phyloP scores from a whole-genome alignment of 768 basidiomycete genomes.

The Nidula microcarpa region DNA sequence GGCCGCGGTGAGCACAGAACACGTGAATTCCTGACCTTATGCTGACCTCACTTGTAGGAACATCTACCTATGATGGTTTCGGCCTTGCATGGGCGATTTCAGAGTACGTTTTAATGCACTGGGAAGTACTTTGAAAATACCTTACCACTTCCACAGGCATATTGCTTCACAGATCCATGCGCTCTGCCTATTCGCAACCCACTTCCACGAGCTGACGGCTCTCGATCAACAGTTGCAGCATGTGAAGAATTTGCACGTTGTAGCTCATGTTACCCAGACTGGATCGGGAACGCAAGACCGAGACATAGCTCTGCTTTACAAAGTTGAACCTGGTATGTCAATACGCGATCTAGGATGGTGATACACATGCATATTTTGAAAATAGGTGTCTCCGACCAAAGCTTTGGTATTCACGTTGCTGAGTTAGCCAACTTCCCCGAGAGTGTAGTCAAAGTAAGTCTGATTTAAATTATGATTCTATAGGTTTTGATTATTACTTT shows the following conservation, averaged over 20 bases:
- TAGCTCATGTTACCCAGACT: constrained; percentile 85
- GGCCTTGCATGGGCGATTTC: constrained; percentile 99
- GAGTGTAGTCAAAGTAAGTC: constrained; percentile 79
- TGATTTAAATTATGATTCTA: background rate
- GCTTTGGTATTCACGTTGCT: constrained; percentile 98
- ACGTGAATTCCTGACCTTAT: too few species aligned
- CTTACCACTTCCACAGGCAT: constrained; percentile 47
- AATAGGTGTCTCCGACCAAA: constrained; percentile 91
- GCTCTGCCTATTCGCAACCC: constrained; percentile 95
- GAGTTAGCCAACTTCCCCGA: constrained; percentile 97
- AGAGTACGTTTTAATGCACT: constrained; percentile 54
- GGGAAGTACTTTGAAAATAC: background rate
- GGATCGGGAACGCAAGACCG: constrained; percentile 61
- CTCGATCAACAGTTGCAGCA: constrained; percentile 82
- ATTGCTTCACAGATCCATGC: constrained; percentile 91
- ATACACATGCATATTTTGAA: constrained; percentile 6
- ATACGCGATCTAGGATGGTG: background rate
- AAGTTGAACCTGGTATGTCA: constrained; percentile 81
- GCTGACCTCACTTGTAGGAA: constrained; percentile 45
- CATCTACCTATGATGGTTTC: constrained; percentile 96
- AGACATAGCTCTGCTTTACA: constrained; percentile 92
- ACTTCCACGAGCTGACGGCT: constrained; percentile 95
- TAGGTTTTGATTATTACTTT: constrained; percentile 1
- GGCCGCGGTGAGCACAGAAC: constrained; percentile 59
- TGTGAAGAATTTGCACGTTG: constrained; percentile 94